Percentiles rank a stretch among this genome's conserved stretches.
phyloP scores from a whole-genome alignment of 805 yeast genomes.

The Cyberlindnera amylophila region DNA sequence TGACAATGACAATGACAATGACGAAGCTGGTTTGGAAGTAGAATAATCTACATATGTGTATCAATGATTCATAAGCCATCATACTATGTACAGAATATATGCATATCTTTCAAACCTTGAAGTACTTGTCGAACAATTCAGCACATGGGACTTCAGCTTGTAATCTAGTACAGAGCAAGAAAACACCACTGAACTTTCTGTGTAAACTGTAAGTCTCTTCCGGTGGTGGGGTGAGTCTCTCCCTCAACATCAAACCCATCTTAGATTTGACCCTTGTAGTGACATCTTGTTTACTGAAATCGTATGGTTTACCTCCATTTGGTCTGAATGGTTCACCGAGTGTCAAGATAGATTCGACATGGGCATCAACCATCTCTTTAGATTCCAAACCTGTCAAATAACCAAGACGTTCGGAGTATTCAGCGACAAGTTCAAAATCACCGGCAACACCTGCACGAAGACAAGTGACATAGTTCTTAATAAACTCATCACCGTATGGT shows the following conservation, averaged over 20 bases:
- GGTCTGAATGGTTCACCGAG: constrained; percentile 89
- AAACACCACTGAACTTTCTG: constrained; percentile 92
- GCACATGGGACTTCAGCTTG: constrained; percentile 81
- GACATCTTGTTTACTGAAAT: constrained; percentile 82
- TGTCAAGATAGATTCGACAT: constrained; percentile 83
- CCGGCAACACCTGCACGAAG: constrained; percentile 69
- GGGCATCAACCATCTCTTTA: constrained; percentile 84
- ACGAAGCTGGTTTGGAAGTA: too few species aligned
- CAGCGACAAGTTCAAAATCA: constrained; percentile 61
- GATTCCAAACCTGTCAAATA: constrained; percentile 91
- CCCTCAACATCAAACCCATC: constrained; percentile 84
- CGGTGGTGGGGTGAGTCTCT: constrained; percentile 94
- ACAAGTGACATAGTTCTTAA: constrained; percentile 61
- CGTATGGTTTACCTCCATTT: constrained; percentile 48
- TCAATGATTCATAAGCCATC: too few species aligned
- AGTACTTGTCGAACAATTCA: constrained; percentile 67
- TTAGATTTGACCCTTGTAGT: constrained; percentile 89
- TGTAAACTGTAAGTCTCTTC: constrained; percentile 97
- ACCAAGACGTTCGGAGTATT: constrained; percentile 70
- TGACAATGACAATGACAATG: too few species aligned
- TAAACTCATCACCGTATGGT: constrained; percentile 65
- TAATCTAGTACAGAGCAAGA: constrained; percentile 80
- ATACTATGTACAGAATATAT: too few species aligned
- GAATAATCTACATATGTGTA: too few species aligned
- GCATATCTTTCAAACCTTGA: constrained; percentile 27